Conservation (phyloP, 2,329 filamentous ascomycete species). For the Chaetomium strumarium region DNA sequence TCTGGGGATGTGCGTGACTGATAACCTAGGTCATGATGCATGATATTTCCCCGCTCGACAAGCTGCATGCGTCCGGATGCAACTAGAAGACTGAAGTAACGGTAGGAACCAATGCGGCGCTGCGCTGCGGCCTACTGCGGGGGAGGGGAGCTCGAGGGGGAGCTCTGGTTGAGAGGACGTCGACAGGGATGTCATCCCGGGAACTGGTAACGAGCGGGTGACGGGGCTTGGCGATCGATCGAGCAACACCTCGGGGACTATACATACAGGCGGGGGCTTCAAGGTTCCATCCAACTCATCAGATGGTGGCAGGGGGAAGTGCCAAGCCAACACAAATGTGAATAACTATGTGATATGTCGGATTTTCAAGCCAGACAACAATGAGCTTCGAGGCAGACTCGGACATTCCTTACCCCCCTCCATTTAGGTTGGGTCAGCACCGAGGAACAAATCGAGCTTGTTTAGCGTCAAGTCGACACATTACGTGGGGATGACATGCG, state of each 20-base stretch:
- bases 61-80: not conserved
- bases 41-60: not conserved
- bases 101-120: too few species aligned
- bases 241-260: not conserved
- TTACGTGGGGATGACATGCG: too few species aligned
- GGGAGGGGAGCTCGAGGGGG: too few species aligned
- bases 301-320: not conserved
- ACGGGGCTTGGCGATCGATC: not conserved
- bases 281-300: too few species aligned
- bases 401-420: too few species aligned
- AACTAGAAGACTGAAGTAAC: not conserved
- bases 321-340: not conserved
- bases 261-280: not conserved
- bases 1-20: not conserved
- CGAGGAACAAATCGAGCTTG: too few species aligned
- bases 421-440: too few species aligned
- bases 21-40: not conserved
- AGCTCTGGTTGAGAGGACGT: not conserved
- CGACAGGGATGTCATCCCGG: not conserved
- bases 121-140: too few species aligned
- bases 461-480: too few species aligned
- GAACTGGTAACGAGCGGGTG: not conserved
- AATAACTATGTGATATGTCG: not conserved
- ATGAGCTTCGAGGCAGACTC: not conserved
- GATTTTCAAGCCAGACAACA: not conserved